Conservation (phyloP, 1,284 basidiomycete genomes). For the Boletus subluridellus region DNA sequence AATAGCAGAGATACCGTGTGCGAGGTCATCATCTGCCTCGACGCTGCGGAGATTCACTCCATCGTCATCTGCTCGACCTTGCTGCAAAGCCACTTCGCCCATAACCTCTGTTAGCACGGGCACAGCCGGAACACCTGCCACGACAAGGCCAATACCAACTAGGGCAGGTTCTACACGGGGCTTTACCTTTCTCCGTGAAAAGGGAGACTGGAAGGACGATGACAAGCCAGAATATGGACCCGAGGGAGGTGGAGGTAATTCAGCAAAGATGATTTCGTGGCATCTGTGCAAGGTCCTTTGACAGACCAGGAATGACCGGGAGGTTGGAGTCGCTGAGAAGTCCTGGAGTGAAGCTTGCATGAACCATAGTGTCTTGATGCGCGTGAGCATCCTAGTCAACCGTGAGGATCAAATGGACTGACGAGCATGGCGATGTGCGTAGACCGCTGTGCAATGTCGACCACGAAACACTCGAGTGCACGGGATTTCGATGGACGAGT, state of each 20-base stretch:
- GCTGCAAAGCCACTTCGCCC: constrained; percentile 86
- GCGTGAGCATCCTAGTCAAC: constrained; percentile 19
- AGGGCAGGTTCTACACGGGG: constrained; percentile 70
- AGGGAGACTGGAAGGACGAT: constrained; percentile 47
- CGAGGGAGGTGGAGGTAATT: constrained; percentile 64
- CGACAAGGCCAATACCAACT: constrained; percentile 81
- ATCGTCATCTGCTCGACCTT: constrained; percentile 70
- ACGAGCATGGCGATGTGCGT: constrained; percentile 93
- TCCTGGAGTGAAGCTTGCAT: constrained; percentile 95
- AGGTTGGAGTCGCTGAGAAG: constrained; percentile 64
- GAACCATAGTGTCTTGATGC: constrained; percentile 86
- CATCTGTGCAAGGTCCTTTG: constrained; percentile 90
- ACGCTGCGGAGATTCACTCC: constrained; percentile 48
- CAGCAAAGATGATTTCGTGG: constrained; percentile 96
- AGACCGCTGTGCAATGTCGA: constrained; percentile 81
- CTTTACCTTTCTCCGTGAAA: constrained; percentile 64
- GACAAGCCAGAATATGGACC: constrained; percentile 63
- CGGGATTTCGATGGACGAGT: constrained; percentile 86
- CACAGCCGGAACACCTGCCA: constrained; percentile 77
- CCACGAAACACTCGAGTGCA: constrained; percentile 88
- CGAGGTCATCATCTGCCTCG: constrained; percentile 43
- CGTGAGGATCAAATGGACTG: constrained; percentile 38
- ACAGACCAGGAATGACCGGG: constrained; percentile 86
- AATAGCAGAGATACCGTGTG: constrained; percentile 8
- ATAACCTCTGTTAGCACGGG: constrained; percentile 69